phyloP scores from a whole-genome alignment of 345 rosid genomes.

The Hibiscus syriacus region DNA sequence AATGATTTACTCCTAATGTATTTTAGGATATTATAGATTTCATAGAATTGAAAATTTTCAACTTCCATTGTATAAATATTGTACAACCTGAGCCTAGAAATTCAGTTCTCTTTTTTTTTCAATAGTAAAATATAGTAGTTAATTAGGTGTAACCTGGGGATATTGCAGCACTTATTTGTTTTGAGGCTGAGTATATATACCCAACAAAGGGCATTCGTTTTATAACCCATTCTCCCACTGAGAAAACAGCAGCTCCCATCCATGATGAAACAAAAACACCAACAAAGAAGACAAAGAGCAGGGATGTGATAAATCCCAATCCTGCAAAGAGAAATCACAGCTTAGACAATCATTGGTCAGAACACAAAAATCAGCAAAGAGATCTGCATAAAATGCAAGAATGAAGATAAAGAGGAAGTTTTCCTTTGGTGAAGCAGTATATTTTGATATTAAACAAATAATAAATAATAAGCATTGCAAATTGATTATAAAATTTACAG shows the following conservation, averaged over 20 bases:
- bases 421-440: background rate
- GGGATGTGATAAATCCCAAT: slow-evolving; percentile 62
- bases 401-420: background rate
- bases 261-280: slow-evolving; percentile 66
- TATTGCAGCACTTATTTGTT: slow-evolving; percentile 65
- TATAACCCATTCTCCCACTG: slow-evolving; percentile 66
- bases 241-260: slow-evolving; percentile 58
- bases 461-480: background rate
- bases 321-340: slow-evolving; percentile 31
- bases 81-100: too few species aligned
- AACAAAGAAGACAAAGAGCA: slow-evolving; percentile 50
- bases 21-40: too few species aligned
- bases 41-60: too few species aligned
- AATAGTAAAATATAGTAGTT: background rate
- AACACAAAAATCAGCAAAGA: slow-evolving; percentile 1
- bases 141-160: slow-evolving; percentile 46
- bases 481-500: background rate
- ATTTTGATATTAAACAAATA: background rate
- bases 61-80: too few species aligned
- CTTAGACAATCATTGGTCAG: slow-evolving; percentile 1
- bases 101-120: too few species aligned
- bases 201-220: slow-evolving; percentile 57
- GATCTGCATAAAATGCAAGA: background rate
- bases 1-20: too few species aligned
- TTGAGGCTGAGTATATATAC: slow-evolving; percentile 64